Evolutionary conservation across 805 yeast genomes (phyloP), one percentile per base, ranked within the genome.

Genomic region (Brettanomyces custersianus): DNA sequence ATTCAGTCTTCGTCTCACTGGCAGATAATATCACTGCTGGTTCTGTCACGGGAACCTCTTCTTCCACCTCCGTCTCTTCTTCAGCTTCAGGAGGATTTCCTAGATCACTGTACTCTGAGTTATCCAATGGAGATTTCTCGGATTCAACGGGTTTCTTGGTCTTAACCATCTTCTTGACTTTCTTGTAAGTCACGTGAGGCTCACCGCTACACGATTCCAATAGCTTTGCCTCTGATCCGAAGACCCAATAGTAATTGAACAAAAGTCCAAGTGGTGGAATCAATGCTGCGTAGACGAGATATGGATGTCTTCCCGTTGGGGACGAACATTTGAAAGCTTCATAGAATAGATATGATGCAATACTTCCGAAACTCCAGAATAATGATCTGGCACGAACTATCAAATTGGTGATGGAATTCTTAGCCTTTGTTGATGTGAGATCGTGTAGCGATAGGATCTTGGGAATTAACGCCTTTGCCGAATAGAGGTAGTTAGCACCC

Each of bases 261-360:
- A 49, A 51, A n/a, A 59, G 40, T 8, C 74, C 62, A 25, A 63
- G 30, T 8, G 76, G 73, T 22, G 67, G 66, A n/a, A 74, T 72
- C 6, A 72, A 34, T n/a, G 79, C 66, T 33, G 80, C 65, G 52
- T 82, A 82, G 11, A 82, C 49, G 49, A 82, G 66, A 52, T 81
- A 82, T 16, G 92, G 92, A 56, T 82, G 94, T 54, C 72, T 72
- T 38, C 68, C 76, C 25, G 61, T 51, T 4, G 55, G 45, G 16
- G 83, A 74, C 1, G 86, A 74, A 33, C 66, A 65, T 34, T 59
- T 60, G 51, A 67, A 81, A n/a, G 80, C 78, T 42, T 68, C 44
- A 22, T 65, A 59, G 45, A 81, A 75, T 34, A 75, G 60, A 24
- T 63, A 55, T 1, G 80, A 47, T 6, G 80, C 66, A 18, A 75